These are phyloP conservation scores for Colletotrichum tabaci DNA, from an alignment of 2,329 filamentous ascomycete genomes.

Conservation along the genomic window DNA sequence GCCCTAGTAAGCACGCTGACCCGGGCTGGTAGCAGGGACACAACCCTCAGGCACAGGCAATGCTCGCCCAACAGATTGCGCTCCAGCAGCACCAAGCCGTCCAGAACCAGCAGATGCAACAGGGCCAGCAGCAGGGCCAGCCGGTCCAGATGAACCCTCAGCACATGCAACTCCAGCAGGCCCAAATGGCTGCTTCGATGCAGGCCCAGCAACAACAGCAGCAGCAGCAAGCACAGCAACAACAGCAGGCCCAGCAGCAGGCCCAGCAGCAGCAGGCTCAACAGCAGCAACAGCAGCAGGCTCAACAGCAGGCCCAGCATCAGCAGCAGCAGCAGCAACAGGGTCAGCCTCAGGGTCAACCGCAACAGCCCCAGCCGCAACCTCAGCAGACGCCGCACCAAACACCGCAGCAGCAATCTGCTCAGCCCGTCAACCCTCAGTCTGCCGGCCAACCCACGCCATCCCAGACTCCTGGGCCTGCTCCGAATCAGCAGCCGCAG, in stretches of 20 bases:
- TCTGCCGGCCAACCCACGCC: conserved; percentile 44
- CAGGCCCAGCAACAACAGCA: conserved; percentile 57
- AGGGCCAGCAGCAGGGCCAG: conserved; percentile 62
- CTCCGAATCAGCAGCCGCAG: conserved; percentile 44
- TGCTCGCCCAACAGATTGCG: conserved; percentile 64
- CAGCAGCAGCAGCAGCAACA: conserved; percentile 53
- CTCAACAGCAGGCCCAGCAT: conserved; percentile 53
- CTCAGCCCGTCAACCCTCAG: conserved; percentile 42
- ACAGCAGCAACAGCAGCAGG: conserved; percentile 55
- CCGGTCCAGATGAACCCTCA: conserved; percentile 64
- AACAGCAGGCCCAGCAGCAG: conserved; percentile 58
- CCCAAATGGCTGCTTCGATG: conserved; percentile 55
- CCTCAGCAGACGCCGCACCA: conserved; percentile 51
- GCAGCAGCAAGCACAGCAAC: conserved; percentile 53
- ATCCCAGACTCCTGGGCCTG: conserved; percentile 42
- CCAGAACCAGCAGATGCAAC: conserved; percentile 58
- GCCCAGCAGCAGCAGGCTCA: conserved; percentile 55
- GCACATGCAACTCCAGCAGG: conserved; percentile 62
- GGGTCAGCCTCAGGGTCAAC: conserved; percentile 50
- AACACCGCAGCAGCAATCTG: conserved; percentile 43
- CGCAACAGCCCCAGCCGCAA: conserved; percentile 52
- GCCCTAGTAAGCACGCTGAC: conserved; percentile 5
- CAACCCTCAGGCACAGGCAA: conserved; percentile 50
- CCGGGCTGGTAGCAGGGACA: conserved; percentile 37
- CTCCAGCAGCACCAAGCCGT: conserved; percentile 56